Percentiles rank a stretch among this genome's conserved stretches.
Conservation (phyloP, 345 rosid genomes). For the Cardiospermum halicacabum region DNA sequence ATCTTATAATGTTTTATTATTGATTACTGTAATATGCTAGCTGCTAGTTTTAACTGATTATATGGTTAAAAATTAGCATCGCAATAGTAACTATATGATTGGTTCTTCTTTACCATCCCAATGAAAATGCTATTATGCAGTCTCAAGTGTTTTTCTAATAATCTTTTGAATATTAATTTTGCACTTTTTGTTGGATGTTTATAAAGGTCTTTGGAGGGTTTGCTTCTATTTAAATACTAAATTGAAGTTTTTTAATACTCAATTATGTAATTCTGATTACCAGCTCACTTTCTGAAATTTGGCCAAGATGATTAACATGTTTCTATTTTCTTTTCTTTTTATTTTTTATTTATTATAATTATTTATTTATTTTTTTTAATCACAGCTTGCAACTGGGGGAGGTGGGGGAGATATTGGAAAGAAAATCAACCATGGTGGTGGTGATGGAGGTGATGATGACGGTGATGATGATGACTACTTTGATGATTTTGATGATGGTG, state of each 20-base stretch:
- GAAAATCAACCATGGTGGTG: slow-evolving; percentile 78
- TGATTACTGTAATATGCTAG: not conserved
- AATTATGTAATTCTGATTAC: not conserved
- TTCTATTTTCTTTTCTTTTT: no score
- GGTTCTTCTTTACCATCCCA: not conserved
- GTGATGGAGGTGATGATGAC: slow-evolving; percentile 93
- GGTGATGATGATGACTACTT: slow-evolving; percentile 95
- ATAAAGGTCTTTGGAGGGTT: not conserved
- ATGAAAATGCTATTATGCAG: not conserved
- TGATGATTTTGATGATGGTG: slow-evolving; percentile 86
- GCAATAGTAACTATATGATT: not conserved
- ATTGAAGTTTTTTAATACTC: not conserved
- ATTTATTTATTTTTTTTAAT: no score
- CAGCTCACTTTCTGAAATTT: slow-evolving; percentile 6
- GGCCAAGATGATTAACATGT: slow-evolving; percentile 14
- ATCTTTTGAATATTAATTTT: not conserved
- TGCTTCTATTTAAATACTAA: not conserved
- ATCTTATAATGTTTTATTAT: not conserved
- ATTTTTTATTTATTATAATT: no score
- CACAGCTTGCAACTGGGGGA: slow-evolving; percentile 81
- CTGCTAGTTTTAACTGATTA: not conserved
- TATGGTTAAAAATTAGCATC: not conserved
- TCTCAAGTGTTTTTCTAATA: not conserved
- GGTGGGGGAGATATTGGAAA: slow-evolving; percentile 96
- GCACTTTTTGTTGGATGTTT: not conserved